These are phyloP conservation scores for Pluteus cervinus DNA, from an alignment of 768 basidiomycete species.

Conservation along the genomic window DNA sequence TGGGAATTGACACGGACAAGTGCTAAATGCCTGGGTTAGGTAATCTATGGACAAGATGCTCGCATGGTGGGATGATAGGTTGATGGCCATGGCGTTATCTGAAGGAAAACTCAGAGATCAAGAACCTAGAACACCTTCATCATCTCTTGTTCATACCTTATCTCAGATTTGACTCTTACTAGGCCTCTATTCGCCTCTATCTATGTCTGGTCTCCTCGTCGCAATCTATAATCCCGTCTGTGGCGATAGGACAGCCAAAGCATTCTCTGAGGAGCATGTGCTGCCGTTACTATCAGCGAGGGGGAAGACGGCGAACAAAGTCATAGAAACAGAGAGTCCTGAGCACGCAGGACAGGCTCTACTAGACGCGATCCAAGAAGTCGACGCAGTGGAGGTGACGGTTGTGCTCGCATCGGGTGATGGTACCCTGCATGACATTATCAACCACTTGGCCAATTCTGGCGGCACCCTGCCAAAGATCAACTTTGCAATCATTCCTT, in stretches of 20 bases:
- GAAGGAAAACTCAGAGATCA: too few relatives aligned
- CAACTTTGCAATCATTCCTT: constrained; percentile 54
- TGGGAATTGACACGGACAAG: too few relatives aligned
- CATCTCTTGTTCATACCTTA: too few relatives aligned
- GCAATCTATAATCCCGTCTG: constrained; percentile 74
- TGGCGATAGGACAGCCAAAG: constrained; percentile 51
- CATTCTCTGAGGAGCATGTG: constrained; percentile 55
- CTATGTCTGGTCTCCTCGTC: constrained; percentile 36
- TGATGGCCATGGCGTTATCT: too few relatives aligned
- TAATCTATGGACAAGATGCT: too few relatives aligned
- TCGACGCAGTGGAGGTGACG: constrained; percentile 26
- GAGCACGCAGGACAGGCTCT: constrained; percentile 52
- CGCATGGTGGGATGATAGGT: too few relatives aligned
- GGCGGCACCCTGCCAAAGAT: constrained; percentile 20
- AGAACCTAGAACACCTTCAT: too few relatives aligned
- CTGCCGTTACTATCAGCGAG: constrained; percentile 52
- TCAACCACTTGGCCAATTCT: constrained; percentile 45
- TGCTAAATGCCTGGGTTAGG: too few relatives aligned
- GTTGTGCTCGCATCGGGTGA: constrained; percentile 79
- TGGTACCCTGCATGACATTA: constrained; percentile 87
- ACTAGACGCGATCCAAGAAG: constrained; percentile 29
- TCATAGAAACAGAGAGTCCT: constrained; percentile 41
- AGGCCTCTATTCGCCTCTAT: background rate
- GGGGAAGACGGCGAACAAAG: constrained; percentile 29
- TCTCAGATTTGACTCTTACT: background rate